Conservation (phyloP, 306 rosid genomes). For the Vigna unguiculata region DNA sequence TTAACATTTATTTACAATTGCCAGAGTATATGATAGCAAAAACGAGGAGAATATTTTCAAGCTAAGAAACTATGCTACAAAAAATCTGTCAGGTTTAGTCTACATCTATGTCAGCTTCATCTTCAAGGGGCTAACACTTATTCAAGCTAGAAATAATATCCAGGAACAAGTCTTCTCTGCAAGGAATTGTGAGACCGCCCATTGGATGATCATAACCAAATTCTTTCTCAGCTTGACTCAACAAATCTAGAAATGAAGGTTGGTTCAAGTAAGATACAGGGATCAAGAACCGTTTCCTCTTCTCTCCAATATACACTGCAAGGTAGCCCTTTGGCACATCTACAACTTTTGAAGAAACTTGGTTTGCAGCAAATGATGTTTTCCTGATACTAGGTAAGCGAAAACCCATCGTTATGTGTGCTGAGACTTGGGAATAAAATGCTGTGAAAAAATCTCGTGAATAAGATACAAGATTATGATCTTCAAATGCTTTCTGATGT, state of each 20-base stretch:
- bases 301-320: slow-evolving; percentile 41
- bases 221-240: slow-evolving; percentile 24
- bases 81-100: not conserved
- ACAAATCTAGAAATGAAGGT: slow-evolving; percentile 29
- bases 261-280: slow-evolving; percentile 31
- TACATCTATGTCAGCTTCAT: not conserved
- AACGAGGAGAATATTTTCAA: not conserved
- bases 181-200: slow-evolving; percentile 46
- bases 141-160: slow-evolving; percentile 2
- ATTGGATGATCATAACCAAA: slow-evolving; percentile 30
- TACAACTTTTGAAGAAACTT: not conserved
- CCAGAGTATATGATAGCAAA: not conserved
- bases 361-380: not conserved
- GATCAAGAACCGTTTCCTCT: slow-evolving; percentile 29
- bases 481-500: slow-evolving; percentile 20
- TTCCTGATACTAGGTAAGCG: slow-evolving; percentile 19
- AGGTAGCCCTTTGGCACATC: slow-evolving; percentile 43
- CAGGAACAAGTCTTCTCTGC: not conserved
- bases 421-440: not conserved
- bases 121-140: not conserved
- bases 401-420: slow-evolving; percentile 35
- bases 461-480: not conserved
- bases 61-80: not conserved
- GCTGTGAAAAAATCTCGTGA: not conserved
- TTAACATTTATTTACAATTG: not conserved